phyloP scores from a whole-genome alignment of 176 grass and related monocot genomes.

The Luzula sylvatica region DNA sequence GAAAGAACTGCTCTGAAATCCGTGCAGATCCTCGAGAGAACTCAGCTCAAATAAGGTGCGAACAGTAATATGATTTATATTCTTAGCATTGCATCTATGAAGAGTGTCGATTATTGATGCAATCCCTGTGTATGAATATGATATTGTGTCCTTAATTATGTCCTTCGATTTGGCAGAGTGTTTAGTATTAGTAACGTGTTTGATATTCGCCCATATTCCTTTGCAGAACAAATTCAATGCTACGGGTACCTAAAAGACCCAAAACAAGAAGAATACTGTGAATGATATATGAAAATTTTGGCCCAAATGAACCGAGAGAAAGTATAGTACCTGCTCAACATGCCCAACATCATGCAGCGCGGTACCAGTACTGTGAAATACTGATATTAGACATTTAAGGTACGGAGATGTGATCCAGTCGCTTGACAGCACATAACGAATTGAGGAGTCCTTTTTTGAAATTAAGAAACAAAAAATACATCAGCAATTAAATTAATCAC shows the following conservation, averaged over 20 bases:
- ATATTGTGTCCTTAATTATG: constrained; percentile 36
- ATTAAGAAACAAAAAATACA: too few relatives aligned
- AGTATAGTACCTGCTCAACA: constrained; percentile 49
- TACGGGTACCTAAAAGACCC: constrained; percentile 40
- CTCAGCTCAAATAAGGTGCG: constrained; percentile 51
- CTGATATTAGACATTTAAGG: too few relatives aligned
- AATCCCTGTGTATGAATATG: constrained; percentile 44
- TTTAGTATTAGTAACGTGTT: constrained; percentile 17
- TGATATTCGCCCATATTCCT: constrained; percentile 36
- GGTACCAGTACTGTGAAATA: constrained; percentile 4
- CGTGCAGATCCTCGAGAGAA: constrained; percentile 15
- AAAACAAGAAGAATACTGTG: not conserved
- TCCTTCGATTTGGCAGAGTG: constrained; percentile 24
- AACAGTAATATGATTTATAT: constrained; percentile 33
- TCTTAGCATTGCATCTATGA: constrained; percentile 34
- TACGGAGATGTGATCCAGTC: too few relatives aligned
- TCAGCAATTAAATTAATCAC: too few relatives aligned
- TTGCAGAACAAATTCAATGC: constrained; percentile 49
- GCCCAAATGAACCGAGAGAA: not conserved
- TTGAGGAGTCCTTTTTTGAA: too few relatives aligned
- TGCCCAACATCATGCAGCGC: constrained; percentile 48
- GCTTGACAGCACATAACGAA: too few relatives aligned
- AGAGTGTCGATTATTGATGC: constrained; percentile 40
- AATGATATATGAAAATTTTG: not conserved
- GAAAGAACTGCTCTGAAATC: constrained; percentile 32